A percentile compares a stretch with the other conserved stretches of the same genome.
Conservation (phyloP, 352 stramenopile species). For the Aphanomyces stellatus region DNA sequence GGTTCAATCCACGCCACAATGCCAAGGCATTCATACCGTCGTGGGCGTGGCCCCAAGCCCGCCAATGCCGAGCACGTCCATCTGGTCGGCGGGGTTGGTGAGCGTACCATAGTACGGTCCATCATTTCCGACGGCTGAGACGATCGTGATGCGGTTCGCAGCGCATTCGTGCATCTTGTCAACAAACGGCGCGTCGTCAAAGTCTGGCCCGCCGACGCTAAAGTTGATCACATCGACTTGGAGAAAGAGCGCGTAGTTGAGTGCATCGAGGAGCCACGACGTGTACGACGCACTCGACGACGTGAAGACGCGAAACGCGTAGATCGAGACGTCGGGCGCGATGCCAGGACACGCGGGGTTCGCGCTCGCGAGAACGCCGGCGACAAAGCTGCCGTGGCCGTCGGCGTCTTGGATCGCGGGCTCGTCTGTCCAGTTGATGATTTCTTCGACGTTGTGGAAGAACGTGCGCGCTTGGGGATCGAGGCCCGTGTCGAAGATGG, state of each 20-base stretch:
- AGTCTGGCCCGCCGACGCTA: conserved; percentile 77
- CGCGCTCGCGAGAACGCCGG: conserved; percentile 52
- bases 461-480: conserved; percentile 17
- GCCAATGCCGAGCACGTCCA: conserved; percentile 77
- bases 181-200: conserved; percentile 79
- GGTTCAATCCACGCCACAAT: background rate
- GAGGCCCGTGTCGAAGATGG: conserved; percentile 81
- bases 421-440: conserved; percentile 85
- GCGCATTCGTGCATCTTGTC: conserved; percentile 80
- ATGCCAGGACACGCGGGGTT: conserved; percentile 61
- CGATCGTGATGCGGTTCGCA: conserved; percentile 69
- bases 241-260: conserved; percentile 82
- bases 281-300: conserved; percentile 81
- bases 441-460: conserved; percentile 58
- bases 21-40: conserved; percentile 19
- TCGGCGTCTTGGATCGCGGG: conserved; percentile 57
- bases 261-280: conserved; percentile 85
- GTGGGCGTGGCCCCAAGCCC: conserved; percentile 26
- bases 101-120: conserved; percentile 76
- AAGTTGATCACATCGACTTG: conserved; percentile 79
- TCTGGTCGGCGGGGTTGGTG: conserved; percentile 80
- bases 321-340: conserved; percentile 64
- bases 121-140: conserved; percentile 79
- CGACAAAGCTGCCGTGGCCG: conserved; percentile 82
- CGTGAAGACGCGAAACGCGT: conserved; percentile 82